Evolutionary conservation across 139 green algal genomes (phyloP).

Genomic region (Chlorella vulgaris): DNA sequence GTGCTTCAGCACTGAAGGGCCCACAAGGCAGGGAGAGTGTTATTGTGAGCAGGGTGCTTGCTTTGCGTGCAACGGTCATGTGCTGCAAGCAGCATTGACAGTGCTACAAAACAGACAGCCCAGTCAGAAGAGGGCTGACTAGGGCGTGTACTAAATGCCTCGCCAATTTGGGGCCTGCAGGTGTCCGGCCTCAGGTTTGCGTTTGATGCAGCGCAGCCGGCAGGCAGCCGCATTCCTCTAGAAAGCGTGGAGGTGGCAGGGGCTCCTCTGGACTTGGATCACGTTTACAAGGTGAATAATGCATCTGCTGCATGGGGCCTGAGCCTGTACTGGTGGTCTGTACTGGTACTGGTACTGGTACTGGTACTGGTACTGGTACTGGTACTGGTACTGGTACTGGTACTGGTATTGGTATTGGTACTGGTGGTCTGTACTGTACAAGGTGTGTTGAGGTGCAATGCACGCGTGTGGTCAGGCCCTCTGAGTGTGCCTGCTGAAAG

Average conservation of each 20-base stretch:
- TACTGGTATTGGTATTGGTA: background rate
- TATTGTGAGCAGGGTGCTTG: too few relatives aligned
- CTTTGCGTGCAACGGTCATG: too few relatives aligned
- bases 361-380: background rate
- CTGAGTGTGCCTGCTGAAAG: too few relatives aligned
- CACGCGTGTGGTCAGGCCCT: background rate
- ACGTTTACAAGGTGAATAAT: constrained; percentile 44
- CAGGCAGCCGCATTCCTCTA: constrained; percentile 50
- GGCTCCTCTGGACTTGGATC: constrained; percentile 48
- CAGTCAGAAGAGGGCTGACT: too few relatives aligned
- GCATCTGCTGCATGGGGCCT: too few relatives aligned
- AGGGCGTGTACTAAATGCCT: too few relatives aligned
- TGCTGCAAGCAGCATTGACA: too few relatives aligned
- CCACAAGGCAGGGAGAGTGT: too few relatives aligned
- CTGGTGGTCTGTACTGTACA: background rate
- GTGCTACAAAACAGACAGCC: too few relatives aligned
- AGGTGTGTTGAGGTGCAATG: background rate
- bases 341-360: background rate
- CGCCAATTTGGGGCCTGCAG: too few relatives aligned
- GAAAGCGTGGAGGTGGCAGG: constrained; percentile 54
- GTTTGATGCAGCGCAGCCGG: constrained; percentile 59
- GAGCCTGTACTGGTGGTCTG: too few relatives aligned
- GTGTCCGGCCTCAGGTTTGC: constrained; percentile 65
- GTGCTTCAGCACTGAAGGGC: too few relatives aligned
- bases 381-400: background rate